Conservation (phyloP, 164 flowering plant species). For the Taxillus chinensis region DNA sequence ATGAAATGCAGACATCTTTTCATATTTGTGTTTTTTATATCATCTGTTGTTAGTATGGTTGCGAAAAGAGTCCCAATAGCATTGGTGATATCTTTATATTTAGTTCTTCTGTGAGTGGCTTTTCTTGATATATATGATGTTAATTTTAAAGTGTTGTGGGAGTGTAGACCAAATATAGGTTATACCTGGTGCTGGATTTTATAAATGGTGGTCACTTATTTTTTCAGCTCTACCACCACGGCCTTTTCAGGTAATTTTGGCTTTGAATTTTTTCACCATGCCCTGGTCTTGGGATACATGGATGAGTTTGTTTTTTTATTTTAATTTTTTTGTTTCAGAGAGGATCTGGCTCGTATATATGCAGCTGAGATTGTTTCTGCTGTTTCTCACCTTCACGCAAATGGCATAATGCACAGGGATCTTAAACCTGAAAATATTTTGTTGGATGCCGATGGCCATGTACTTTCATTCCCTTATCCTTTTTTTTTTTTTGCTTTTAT, state of each 20-base stretch:
- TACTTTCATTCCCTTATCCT: slow-evolving; percentile 12
- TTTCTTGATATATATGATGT: neutral
- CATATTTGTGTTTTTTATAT: too few relatives aligned
- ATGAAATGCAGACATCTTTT: too few relatives aligned
- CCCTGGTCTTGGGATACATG: neutral
- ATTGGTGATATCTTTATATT: too few relatives aligned
- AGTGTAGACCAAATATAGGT: slow-evolving; percentile 66
- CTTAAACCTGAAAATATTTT: slow-evolving; percentile 85
- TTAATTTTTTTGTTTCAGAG: slow-evolving; percentile 31
- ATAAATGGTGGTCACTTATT: slow-evolving; percentile 81
- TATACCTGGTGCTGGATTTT: slow-evolving; percentile 78
- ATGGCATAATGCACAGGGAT: slow-evolving; percentile 87
- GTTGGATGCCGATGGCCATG: slow-evolving; percentile 76
- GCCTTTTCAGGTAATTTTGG: slow-evolving; percentile 59
- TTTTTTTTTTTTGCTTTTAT: slow-evolving; percentile 6
- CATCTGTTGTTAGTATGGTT: too few relatives aligned
- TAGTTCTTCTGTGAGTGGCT: neutral
- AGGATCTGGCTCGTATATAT: slow-evolving; percentile 73
- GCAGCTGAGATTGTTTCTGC: slow-evolving; percentile 83
- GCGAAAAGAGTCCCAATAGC: too few relatives aligned
- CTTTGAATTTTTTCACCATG: neutral
- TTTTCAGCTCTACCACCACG: slow-evolving; percentile 76
- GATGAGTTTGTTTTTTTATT: too few relatives aligned
- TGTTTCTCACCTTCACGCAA: slow-evolving; percentile 70
- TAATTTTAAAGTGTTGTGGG: neutral